Evolutionary conservation across 257 asterid species (phyloP), one percentile per base, ranked within the genome.

Genomic region (Verbascum thapsus): DNA sequence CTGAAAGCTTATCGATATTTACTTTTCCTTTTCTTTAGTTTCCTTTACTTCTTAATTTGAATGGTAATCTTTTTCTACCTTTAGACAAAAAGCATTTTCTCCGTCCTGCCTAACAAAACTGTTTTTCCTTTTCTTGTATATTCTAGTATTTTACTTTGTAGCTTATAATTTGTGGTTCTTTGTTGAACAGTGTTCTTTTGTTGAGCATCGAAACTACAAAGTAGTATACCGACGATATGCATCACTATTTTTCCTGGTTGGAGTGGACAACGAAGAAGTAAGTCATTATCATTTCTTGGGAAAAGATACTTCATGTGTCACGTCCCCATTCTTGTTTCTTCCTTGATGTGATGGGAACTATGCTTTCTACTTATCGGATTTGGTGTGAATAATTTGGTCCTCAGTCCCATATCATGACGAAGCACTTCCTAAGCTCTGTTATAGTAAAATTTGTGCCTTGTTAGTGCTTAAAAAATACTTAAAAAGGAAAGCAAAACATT

Each of bases 231-330:
- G 99, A 82, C 80, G 97, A 57, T 92, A 92, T 64, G 99, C 99
- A 4, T 89, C 99, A 0, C 53, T 94, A 4, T 94, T 94, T 74
- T 94, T 94, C 86, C 71, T 94, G 77, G 96, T 94, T 72, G 99
- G 99, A 69, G 99, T 92, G 65, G 99, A 92, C 85, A 87, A 89
- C 5, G 97, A 89, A 74, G 99, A 92, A 76, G 99, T 90, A 79
- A 82, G 95, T 72, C 57, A 20, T 66, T n/a, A 30, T 71, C 61
- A 4, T 64, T 23, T 58, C 41, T 20, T 20, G 35, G 44, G 32
- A 7, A 41, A 49, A 16, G 34, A 50, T 63, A 37, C 22, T 18
- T 59, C n/a, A 16, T 10, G 0, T 40, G 35, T 37, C 47, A 13
- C 51, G 17, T 51, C 30, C 54, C 49, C 69, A 23, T n/a, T 42